Evolutionary conservation across 2,329 filamentous ascomycete species (phyloP).

Genomic region (Pestalotiopsis sp.): DNA sequence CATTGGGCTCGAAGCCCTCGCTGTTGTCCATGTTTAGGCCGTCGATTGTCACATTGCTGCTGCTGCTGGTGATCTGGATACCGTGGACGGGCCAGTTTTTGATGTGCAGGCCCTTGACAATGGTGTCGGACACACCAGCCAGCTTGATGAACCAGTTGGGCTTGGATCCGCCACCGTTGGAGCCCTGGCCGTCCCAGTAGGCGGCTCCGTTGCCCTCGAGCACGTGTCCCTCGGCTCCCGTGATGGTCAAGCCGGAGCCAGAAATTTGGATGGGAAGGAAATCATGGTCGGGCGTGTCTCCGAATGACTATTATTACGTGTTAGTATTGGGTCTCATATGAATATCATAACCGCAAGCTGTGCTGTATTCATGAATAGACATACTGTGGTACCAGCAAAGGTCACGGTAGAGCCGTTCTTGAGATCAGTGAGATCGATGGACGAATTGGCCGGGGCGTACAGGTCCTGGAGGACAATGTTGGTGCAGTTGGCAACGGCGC

Average conservation of each 20-base stretch:
- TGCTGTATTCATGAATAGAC: neutral
- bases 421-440: constrained; percentile 37
- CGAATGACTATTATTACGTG: neutral
- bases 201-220: constrained; percentile 19
- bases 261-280: constrained; percentile 17
- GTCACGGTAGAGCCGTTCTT: constrained; percentile 33
- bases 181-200: constrained; percentile 12
- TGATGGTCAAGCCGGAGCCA: constrained; percentile 21
- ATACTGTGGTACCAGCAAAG: constrained; percentile 21
- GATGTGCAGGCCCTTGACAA: constrained; percentile 32
- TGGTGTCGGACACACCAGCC: constrained; percentile 45
- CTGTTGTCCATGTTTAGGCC: constrained; percentile 23
- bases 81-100: constrained; percentile 26
- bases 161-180: constrained; percentile 7
- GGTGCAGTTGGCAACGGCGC: constrained; percentile 31
- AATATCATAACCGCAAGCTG: neutral
- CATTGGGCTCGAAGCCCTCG: constrained; percentile 11
- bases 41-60: constrained; percentile 1
- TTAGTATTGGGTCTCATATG: neutral
- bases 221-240: constrained; percentile 19
- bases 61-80: constrained; percentile 5
- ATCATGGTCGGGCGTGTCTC: constrained; percentile 3
- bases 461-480: constrained; percentile 39
- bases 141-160: constrained; percentile 36
- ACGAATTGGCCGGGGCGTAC: constrained; percentile 36